Percentiles rank a stretch among this genome's conserved stretches.
phyloP scores from a whole-genome alignment of 1,284 basidiomycete species.

The Cutaneotrichosporon sp. region DNA sequence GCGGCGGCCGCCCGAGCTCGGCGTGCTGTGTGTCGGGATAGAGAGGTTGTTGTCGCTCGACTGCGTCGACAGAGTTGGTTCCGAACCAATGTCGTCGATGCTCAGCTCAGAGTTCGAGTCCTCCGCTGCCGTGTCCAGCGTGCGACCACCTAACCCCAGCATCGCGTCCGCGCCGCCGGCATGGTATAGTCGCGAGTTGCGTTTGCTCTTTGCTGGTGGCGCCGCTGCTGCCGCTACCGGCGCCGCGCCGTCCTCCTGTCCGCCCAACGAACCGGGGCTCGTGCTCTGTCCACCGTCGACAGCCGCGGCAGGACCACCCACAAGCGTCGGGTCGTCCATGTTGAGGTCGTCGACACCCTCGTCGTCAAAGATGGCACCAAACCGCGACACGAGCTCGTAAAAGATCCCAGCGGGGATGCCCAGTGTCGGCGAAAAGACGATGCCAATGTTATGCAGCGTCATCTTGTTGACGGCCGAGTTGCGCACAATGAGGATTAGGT shows the following conservation, averaged over 20 bases:
- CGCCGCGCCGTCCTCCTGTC: slow-evolving; percentile 1
- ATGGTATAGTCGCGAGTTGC: slow-evolving; percentile 47
- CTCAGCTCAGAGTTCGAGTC: slow-evolving; percentile 15
- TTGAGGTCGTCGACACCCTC: slow-evolving; percentile 42
- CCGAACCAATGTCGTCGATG: slow-evolving; percentile 16
- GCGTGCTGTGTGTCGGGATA: neutral
- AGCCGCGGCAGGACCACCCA: slow-evolving; percentile 24
- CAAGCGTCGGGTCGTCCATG: slow-evolving; percentile 7
- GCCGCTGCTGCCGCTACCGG: neutral
- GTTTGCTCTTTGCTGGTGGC: slow-evolving; percentile 28
- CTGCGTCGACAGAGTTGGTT: slow-evolving; percentile 12
- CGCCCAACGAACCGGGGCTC: neutral
- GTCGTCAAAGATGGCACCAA: slow-evolving; percentile 77
- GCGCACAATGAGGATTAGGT: slow-evolving; percentile 90
- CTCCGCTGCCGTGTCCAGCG: slow-evolving; percentile 31
- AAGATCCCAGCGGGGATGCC: slow-evolving; percentile 93
- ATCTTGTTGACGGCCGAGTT: slow-evolving; percentile 92
- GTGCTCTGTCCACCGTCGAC: slow-evolving; percentile 34
- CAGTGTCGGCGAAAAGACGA: slow-evolving; percentile 92
- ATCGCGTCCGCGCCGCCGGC: slow-evolving; percentile 42
- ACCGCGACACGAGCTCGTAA: slow-evolving; percentile 84
- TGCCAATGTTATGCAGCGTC: slow-evolving; percentile 97
- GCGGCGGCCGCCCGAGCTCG: neutral
- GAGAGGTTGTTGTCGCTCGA: slow-evolving; percentile 14
- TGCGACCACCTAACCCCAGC: slow-evolving; percentile 40